These are phyloP conservation scores for Pistacia integerrima DNA, from an alignment of 345 rosid genomes.

Conservation along the genomic window DNA sequence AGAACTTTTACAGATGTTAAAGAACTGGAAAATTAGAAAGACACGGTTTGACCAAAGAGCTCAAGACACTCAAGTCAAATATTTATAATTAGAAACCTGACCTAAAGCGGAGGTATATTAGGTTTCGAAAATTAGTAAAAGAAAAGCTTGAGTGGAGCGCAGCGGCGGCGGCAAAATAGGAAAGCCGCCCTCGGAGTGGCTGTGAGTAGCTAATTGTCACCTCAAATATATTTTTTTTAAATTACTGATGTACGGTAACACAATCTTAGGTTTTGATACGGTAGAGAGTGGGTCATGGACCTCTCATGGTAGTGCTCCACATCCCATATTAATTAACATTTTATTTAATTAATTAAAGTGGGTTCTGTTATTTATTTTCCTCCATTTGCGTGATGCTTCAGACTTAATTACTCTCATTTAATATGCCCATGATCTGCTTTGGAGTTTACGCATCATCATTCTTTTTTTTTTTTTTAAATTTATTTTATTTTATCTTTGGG, in stretches of 20 bases:
- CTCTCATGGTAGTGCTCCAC: neutral
- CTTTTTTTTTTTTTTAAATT: neutral
- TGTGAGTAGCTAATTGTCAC: neutral
- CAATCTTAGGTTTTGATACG: constrained; percentile 11
- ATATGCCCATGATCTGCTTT: neutral
- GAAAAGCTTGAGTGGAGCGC: neutral
- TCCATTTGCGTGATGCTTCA: constrained; percentile 12
- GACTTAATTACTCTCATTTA: neutral
- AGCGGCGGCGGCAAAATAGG: constrained; percentile 32
- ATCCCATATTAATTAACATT: too few relatives aligned
- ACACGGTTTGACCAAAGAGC: constrained; percentile 2
- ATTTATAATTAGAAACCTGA: neutral
- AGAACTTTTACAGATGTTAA: neutral
- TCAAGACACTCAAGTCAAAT: neutral
- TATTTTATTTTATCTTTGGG: neutral
- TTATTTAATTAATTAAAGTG: neutral
- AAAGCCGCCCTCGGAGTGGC: constrained; percentile 21
- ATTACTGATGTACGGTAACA: neutral
- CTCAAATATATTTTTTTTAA: too few relatives aligned
- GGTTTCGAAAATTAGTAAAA: too few relatives aligned
- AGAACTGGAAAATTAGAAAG: too few relatives aligned
- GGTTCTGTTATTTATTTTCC: neutral
- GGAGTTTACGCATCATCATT: constrained; percentile 11
- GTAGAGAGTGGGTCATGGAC: neutral
- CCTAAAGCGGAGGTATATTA: too few relatives aligned